Percentiles rank a stretch among this genome's conserved stretches.
These are phyloP conservation scores for Oemleria cerasiformis DNA, from an alignment of 306 rosid species.

Conservation along the genomic window DNA sequence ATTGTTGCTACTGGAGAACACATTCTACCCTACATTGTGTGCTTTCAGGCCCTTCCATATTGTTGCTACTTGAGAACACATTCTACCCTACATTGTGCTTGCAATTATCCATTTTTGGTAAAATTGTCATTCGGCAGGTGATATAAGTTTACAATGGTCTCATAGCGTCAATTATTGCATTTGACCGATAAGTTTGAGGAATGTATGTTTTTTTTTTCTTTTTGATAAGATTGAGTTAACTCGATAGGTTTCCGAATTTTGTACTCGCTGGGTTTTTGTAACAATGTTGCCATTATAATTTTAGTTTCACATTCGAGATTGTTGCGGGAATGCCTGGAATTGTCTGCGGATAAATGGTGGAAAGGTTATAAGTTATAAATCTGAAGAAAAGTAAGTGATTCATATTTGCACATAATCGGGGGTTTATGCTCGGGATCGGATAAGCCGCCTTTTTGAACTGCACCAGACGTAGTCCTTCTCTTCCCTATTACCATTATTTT, in stretches of 20 bases:
- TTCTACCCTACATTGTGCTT: background rate
- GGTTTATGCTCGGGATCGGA: no score
- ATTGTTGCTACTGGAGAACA: background rate
- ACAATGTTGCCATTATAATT: background rate
- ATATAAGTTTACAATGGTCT: background rate
- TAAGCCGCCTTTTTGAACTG: no score
- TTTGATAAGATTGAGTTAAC: background rate
- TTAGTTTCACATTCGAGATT: background rate
- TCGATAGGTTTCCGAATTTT: background rate
- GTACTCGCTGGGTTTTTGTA: background rate
- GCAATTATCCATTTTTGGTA: background rate
- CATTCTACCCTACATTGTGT: background rate
- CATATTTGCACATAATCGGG: no score
- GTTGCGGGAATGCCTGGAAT: no score
- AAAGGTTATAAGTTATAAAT: no score
- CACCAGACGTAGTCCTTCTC: no score
- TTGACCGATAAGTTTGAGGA: background rate
- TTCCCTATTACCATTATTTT: no score
- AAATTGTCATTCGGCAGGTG: background rate
- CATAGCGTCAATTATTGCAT: background rate
- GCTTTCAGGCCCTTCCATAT: background rate
- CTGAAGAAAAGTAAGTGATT: no score
- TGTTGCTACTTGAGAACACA: background rate
- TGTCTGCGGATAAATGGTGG: no score
- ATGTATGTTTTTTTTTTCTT: background rate